Evolutionary conservation across 2,329 filamentous ascomycete genomes (phyloP).

Genomic region (Metarhizium guizhouense): DNA sequence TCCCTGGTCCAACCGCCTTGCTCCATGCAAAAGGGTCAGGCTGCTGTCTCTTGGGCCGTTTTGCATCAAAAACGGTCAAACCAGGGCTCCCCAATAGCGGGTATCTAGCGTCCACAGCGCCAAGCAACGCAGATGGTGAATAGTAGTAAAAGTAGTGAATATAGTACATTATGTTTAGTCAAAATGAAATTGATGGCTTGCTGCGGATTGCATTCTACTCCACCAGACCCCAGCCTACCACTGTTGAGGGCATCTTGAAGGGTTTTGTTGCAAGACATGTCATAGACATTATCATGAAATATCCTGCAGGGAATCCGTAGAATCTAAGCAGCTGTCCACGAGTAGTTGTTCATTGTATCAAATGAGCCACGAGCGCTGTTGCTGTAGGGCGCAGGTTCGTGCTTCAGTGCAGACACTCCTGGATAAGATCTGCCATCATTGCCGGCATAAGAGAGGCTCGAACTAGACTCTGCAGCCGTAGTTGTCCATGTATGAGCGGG

Average conservation of each 20-base stretch:
- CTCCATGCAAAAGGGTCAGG: not conserved
- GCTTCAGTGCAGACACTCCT: conserved; percentile 20
- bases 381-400: conserved; percentile 32
- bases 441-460: conserved; percentile 35
- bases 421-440: conserved; percentile 25
- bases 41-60: not conserved
- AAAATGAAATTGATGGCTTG: not conserved
- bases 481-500: conserved; percentile 42
- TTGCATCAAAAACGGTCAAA: not conserved
- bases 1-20: not conserved
- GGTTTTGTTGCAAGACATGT: not conserved
- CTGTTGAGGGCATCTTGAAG: not conserved
- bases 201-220: not conserved
- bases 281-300: not conserved
- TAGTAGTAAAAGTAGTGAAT: not conserved
- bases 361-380: conserved; percentile 33
- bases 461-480: conserved; percentile 35
- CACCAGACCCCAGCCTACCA: not conserved
- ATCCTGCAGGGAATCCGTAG: not conserved
- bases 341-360: conserved; percentile 45
- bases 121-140: not conserved
- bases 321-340: conserved; percentile 42
- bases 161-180: not conserved
- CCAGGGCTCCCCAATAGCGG: not conserved
- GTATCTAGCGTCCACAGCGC: not conserved